Percentiles rank a stretch among this genome's conserved stretches.
Evolutionary conservation across 2,329 filamentous ascomycete species (phyloP).

Genomic region (Tolypocladium album): DNA sequence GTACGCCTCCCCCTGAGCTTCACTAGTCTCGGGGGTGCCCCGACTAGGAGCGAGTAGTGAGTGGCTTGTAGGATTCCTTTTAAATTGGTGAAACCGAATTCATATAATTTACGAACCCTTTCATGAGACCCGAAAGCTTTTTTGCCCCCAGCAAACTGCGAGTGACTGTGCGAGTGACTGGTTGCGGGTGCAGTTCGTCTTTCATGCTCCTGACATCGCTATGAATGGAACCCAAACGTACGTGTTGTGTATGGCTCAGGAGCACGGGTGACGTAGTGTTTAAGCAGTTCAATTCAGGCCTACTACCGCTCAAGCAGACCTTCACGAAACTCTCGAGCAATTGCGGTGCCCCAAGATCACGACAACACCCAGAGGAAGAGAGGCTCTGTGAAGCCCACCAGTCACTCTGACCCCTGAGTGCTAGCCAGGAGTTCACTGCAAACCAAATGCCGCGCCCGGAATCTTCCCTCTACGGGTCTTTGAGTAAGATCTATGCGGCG

Average conservation of each 20-base stretch:
- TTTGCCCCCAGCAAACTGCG: too few relatives aligned
- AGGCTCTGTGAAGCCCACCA: background rate
- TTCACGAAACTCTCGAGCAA: background rate
- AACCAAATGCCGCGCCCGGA: background rate
- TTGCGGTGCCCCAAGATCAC: background rate
- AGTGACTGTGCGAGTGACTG: background rate
- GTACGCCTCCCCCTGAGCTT: conserved; percentile 27
- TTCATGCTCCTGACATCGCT: background rate
- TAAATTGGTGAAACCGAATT: background rate
- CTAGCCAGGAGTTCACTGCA: background rate
- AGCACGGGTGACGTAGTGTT: background rate
- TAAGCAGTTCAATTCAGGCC: background rate
- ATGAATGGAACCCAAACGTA: background rate
- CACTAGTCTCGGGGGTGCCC: too few relatives aligned
- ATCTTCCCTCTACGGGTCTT: background rate
- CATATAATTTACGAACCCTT: background rate
- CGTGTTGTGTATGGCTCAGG: background rate
- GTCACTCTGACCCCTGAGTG: background rate
- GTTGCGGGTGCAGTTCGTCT: background rate
- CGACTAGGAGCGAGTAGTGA: background rate
- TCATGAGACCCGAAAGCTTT: background rate
- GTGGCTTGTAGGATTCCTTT: background rate
- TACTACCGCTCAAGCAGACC: background rate
- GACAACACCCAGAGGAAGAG: background rate
- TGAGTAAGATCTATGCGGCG: background rate